These are phyloP conservation scores for Eutrema heterophyllum DNA, from an alignment of 345 rosid species.

Conservation along the genomic window DNA sequence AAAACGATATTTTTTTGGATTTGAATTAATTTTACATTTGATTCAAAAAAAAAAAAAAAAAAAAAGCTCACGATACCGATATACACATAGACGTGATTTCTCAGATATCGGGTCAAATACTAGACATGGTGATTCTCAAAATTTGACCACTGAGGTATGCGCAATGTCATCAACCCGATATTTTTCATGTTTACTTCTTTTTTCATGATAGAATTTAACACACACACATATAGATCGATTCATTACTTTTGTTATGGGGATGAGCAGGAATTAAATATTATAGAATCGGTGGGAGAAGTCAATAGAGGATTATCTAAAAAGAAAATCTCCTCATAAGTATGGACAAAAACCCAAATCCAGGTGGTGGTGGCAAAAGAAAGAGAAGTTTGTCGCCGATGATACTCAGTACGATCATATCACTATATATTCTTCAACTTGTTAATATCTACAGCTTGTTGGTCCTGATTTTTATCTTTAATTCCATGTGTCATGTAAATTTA, in stretches of 20 bases:
- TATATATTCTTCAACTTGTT: background rate
- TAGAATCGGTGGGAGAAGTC: background rate
- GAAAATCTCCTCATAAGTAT: background rate
- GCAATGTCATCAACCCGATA: background rate
- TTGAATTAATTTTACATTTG: no score
- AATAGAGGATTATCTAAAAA: background rate
- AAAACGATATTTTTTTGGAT: no score
- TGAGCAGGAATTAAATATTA: background rate
- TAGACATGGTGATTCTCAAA: background rate
- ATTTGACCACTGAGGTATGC: constrained; percentile 2
- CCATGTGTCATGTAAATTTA: background rate
- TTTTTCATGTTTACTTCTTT: background rate
- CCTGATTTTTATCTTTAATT: background rate
- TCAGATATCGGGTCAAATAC: background rate
- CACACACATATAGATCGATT: background rate
- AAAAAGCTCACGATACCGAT: background rate
- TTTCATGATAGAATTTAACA: background rate
- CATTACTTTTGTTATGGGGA: background rate
- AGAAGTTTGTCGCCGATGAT: constrained; percentile 2
- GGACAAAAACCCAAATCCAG: background rate
- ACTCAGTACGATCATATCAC: background rate
- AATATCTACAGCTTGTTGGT: background rate
- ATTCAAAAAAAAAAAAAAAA: no score
- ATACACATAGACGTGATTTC: background rate
- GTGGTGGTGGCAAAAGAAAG: constrained; percentile 5